Conservation (phyloP, 257 asterid genomes). For the Petunia secreta region DNA sequence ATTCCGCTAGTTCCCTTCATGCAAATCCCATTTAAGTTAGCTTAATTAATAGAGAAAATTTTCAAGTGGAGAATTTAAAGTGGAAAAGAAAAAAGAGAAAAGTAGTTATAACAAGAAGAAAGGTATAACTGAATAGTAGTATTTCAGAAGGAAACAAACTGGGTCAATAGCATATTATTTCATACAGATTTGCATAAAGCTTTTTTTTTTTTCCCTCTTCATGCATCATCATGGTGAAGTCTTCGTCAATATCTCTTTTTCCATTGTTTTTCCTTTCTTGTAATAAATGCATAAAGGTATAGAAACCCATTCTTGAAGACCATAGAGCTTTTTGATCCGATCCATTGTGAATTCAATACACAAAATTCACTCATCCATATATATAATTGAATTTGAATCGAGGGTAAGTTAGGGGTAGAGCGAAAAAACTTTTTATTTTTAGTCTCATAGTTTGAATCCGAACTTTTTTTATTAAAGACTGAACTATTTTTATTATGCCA, state of each 20-base stretch:
- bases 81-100: neutral
- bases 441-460: too few relatives aligned
- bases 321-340: too few relatives aligned
- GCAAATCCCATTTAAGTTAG: too few relatives aligned
- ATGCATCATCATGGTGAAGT: slow-evolving; percentile 21
- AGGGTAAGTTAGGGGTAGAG: too few relatives aligned
- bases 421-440: too few relatives aligned
- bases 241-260: neutral
- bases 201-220: neutral
- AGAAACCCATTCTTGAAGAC: neutral
- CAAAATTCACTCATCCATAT: too few relatives aligned
- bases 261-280: neutral
- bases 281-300: slow-evolving; percentile 23
- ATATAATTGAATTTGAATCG: too few relatives aligned
- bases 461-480: too few relatives aligned
- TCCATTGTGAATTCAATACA: too few relatives aligned
- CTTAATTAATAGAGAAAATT: neutral
- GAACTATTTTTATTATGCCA: too few relatives aligned
- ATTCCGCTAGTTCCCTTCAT: neutral
- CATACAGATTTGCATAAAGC: neutral
- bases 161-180: slow-evolving; percentile 3
- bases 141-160: slow-evolving; percentile 22
- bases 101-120: slow-evolving; percentile 5
- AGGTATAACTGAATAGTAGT: slow-evolving; percentile 19
- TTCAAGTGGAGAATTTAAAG: neutral